phyloP scores from a whole-genome alignment of 495 filamentous ascomycete species.

The Lophium mytilinum region DNA sequence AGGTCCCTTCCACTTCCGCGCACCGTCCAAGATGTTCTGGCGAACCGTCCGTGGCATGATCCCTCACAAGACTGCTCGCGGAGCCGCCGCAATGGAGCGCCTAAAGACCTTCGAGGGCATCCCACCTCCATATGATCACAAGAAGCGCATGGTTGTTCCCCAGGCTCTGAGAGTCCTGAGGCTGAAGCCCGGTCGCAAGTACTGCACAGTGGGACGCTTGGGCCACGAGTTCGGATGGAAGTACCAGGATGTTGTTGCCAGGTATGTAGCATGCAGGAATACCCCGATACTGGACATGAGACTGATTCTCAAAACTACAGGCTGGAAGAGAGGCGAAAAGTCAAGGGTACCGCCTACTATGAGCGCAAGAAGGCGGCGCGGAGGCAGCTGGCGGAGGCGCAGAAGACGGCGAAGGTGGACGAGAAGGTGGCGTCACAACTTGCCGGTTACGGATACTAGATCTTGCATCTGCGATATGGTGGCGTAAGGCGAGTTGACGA shows the following conservation, averaged over 20 bases:
- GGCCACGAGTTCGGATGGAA: slow-evolving; percentile 99
- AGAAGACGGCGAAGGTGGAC: slow-evolving; percentile 85
- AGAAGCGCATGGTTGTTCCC: slow-evolving; percentile 98
- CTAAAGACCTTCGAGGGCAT: slow-evolving; percentile 99
- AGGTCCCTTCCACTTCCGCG: slow-evolving; percentile 99
- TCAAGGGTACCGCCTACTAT: slow-evolving; percentile 98
- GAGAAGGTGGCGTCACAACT: slow-evolving; percentile 61
- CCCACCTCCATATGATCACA: slow-evolving; percentile 97
- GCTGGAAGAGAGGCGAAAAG: slow-evolving; percentile 98
- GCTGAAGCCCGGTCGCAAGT: slow-evolving; percentile 97
- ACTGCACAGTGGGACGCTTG: slow-evolving; percentile 95
- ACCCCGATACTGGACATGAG: background rate
- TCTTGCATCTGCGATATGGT: background rate
- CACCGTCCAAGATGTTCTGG: slow-evolving; percentile 98
- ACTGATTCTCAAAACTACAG: slow-evolving; percentile 43
- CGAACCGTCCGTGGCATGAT: slow-evolving; percentile 99
- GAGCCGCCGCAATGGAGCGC: slow-evolving; percentile 90
- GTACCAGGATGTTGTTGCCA: slow-evolving; percentile 96
- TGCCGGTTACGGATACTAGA: slow-evolving; percentile 64
- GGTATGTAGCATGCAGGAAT: slow-evolving; percentile 52
- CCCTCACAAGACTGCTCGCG: slow-evolving; percentile 97
- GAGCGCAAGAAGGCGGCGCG: slow-evolving; percentile 94
- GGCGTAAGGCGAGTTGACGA: slow-evolving; percentile 10
- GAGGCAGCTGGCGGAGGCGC: slow-evolving; percentile 80
- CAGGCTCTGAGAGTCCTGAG: slow-evolving; percentile 92